Evolutionary conservation across 2,329 filamentous ascomycete genomes (phyloP).

Genomic region (Venturia effusa): DNA sequence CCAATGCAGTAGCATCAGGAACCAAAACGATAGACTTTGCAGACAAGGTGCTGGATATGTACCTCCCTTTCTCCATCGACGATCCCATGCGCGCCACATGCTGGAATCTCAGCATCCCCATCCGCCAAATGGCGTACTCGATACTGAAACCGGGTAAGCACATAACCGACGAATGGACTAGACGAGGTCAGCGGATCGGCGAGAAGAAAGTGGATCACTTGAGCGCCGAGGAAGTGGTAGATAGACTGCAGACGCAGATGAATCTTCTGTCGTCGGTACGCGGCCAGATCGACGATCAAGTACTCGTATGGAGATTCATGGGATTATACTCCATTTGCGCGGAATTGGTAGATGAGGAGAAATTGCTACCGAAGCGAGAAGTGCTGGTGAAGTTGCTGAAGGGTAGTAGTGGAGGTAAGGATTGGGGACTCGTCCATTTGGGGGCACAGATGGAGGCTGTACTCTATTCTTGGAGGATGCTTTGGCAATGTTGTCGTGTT

Average conservation of each 20-base stretch:
- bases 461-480: slow-evolving; percentile 9
- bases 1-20: neutral
- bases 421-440: slow-evolving; percentile 6
- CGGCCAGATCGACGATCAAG: neutral
- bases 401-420: neutral
- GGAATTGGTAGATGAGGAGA: neutral
- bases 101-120: slow-evolving; percentile 1
- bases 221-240: neutral
- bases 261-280: neutral
- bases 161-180: slow-evolving; percentile 1
- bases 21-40: neutral
- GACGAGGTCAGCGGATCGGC: slow-evolving; percentile 1
- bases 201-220: slow-evolving; percentile 7
- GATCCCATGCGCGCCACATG: slow-evolving; percentile 8
- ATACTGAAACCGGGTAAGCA: neutral
- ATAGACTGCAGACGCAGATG: neutral
- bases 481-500: neutral
- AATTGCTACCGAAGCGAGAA: neutral
- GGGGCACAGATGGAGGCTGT: slow-evolving; percentile 10
- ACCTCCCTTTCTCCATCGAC: slow-evolving; percentile 10
- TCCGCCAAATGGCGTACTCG: slow-evolving; percentile 10
- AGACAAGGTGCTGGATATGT: neutral
- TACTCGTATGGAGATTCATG: neutral
- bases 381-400: neutral
- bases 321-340: slow-evolving; percentile 4